phyloP scores from a whole-genome alignment of 345 rosid species.

The Salix dunnii region DNA sequence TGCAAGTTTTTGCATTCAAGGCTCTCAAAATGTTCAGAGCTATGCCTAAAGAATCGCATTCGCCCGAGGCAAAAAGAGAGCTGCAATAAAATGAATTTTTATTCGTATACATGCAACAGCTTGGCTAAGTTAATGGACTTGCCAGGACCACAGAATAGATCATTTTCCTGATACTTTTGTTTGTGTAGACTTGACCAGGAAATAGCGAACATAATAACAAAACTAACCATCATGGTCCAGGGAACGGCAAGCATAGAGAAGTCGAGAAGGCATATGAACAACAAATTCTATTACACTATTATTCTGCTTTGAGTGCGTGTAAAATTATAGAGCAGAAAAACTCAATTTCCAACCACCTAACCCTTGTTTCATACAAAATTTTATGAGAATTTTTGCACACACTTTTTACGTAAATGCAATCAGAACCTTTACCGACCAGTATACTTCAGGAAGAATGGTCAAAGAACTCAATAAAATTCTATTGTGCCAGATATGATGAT shows the following conservation, averaged over 20 bases:
- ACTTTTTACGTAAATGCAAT: background rate
- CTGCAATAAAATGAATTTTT: background rate
- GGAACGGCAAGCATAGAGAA: background rate
- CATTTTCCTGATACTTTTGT: background rate
- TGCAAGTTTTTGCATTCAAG: background rate
- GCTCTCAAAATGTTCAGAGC: background rate
- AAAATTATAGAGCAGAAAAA: background rate
- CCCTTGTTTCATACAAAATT: background rate
- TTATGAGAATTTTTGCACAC: background rate
- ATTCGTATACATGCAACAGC: background rate
- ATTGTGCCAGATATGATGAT: slow-evolving; percentile 58
- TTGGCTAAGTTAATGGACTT: background rate
- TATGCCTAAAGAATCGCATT: background rate
- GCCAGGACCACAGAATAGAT: background rate
- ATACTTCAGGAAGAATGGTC: background rate
- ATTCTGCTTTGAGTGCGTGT: background rate
- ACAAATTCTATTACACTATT: background rate
- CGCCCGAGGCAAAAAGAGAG: background rate
- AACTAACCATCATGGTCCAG: background rate
- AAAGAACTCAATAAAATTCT: slow-evolving; percentile 50
- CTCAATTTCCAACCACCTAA: background rate
- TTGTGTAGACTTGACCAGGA: background rate
- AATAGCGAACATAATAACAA: background rate
- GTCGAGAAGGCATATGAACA: background rate
- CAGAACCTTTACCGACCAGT: slow-evolving; percentile 7